Evolutionary conservation across 2,329 filamentous ascomycete genomes (phyloP).

Genomic region (Sordariomycetes sp.): DNA sequence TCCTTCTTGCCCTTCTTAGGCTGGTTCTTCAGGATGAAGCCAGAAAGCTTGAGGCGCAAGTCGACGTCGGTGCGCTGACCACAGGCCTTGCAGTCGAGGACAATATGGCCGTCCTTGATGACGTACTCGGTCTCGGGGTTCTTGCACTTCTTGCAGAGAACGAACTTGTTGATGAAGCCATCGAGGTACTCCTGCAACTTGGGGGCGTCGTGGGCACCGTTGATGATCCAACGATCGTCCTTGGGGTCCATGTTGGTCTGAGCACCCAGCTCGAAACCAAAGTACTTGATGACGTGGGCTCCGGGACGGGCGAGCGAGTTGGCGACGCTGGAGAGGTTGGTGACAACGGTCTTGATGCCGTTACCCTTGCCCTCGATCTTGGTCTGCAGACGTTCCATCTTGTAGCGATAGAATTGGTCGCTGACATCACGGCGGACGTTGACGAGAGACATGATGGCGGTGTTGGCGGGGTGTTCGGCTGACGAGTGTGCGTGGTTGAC

Average conservation of each 20-base stretch:
- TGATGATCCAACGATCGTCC: conserved; percentile 99
- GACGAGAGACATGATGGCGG: conserved; percentile 84
- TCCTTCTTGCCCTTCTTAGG: conserved; percentile 94
- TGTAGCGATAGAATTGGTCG: conserved; percentile 99
- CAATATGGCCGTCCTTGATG: conserved; percentile 87
- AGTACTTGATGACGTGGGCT: conserved; percentile 98
- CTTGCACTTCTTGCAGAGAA: conserved; percentile 99
- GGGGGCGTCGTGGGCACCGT: conserved; percentile 87
- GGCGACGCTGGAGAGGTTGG: conserved; percentile 92
- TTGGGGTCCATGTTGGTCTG: conserved; percentile 97
- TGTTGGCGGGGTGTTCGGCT: conserved; percentile 16
- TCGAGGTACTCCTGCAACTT: conserved; percentile 98
- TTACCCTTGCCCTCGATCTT: conserved; percentile 99
- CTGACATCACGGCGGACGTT: conserved; percentile 97
- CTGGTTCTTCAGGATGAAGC: conserved; percentile 95
- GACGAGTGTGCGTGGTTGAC: conserved; percentile 3
- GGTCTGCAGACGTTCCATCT: conserved; percentile 98
- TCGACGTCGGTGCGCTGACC: conserved; percentile 90
- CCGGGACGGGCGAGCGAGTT: conserved; percentile 86
- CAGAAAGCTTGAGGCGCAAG: conserved; percentile 87
- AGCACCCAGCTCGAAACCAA: conserved; percentile 95
- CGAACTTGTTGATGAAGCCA: conserved; percentile 96
- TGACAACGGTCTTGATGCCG: conserved; percentile 97
- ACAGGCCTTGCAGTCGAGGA: conserved; percentile 97
- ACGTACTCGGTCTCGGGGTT: conserved; percentile 96